These are phyloP conservation scores for Pythium aphanidermatum DNA, from an alignment of 352 stramenopile species.

Conservation along the genomic window DNA sequence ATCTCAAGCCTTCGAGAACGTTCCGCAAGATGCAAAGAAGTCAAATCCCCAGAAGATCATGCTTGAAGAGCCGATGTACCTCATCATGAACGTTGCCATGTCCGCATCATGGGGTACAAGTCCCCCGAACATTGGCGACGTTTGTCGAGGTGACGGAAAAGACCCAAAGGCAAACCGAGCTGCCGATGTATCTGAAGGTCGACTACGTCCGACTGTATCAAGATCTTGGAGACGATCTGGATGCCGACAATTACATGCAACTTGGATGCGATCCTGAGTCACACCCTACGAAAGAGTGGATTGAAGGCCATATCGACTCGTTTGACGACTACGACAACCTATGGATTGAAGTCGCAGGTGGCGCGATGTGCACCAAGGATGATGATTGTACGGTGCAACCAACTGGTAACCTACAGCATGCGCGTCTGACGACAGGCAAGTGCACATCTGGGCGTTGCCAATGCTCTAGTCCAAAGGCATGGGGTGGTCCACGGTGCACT, in stretches of 20 bases:
- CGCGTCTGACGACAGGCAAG: conserved; percentile 30
- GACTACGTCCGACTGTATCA: conserved; percentile 74
- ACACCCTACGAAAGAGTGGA: conserved; percentile 56
- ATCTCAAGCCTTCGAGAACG: conserved; percentile 39
- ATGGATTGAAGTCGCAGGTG: conserved; percentile 31
- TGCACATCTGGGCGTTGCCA: conserved; percentile 42
- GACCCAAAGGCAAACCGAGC: conserved; percentile 22
- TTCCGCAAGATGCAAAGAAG: conserved; percentile 31
- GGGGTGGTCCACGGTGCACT: conserved; percentile 41
- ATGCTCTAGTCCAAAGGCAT: conserved; percentile 33
- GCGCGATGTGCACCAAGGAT: conserved; percentile 35
- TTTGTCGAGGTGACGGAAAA: conserved; percentile 28
- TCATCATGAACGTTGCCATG: conserved; percentile 90
- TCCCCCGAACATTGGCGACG: conserved; percentile 29
- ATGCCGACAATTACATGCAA: conserved; percentile 28
- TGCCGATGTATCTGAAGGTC: conserved; percentile 31
- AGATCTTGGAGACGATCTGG: conserved; percentile 28
- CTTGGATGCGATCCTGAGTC: conserved; percentile 40
- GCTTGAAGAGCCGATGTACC: conserved; percentile 88
- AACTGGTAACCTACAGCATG: conserved; percentile 7
- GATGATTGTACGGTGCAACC: conserved; percentile 58
- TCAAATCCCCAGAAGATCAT: conserved; percentile 82
- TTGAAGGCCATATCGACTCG: conserved; percentile 47
- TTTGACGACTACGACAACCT: conserved; percentile 46
- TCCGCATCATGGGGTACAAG: conserved; percentile 67